Percentiles rank a stretch among this genome's conserved stretches.
Conservation (phyloP, 2,329 filamentous ascomycete genomes). For the Truncatella angustata region DNA sequence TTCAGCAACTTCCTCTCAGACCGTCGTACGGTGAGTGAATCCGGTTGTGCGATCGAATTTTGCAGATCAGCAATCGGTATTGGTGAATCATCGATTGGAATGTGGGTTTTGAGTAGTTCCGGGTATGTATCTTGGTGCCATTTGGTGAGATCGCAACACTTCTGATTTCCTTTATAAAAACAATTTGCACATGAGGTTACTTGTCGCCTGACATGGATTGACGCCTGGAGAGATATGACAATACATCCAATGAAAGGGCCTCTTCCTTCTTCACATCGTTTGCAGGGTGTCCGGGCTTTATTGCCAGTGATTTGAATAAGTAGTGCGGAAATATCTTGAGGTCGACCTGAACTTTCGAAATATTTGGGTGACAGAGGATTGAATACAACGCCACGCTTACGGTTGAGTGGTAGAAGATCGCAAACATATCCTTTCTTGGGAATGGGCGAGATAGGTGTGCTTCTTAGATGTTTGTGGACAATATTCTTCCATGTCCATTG, state of each 20-base stretch:
- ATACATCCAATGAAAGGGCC: conserved; percentile 18
- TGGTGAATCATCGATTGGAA: not conserved
- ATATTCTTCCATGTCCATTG: conserved; percentile 22
- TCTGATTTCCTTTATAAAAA: conserved; percentile 16
- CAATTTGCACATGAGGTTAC: conserved; percentile 19
- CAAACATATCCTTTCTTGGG: conserved; percentile 11
- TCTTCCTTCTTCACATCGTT: conserved; percentile 12
- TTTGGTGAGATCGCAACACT: conserved; percentile 12
- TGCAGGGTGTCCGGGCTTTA: conserved; percentile 9
- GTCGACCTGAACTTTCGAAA: conserved; percentile 10
- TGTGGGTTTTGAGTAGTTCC: not conserved
- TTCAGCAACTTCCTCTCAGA: too few relatives aligned
- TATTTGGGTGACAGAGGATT: conserved; percentile 11
- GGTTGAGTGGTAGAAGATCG: conserved; percentile 13
- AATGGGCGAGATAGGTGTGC: conserved; percentile 14
- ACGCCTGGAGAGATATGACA: conserved; percentile 13
- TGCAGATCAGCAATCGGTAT: not conserved
- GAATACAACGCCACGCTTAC: conserved; percentile 14
- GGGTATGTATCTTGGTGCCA: conserved; percentile 11
- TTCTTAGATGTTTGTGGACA: conserved; percentile 11
- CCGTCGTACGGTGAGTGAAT: too few relatives aligned
- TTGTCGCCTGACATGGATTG: conserved; percentile 10
- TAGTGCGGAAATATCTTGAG: conserved; percentile 17
- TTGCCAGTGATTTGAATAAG: conserved; percentile 17
- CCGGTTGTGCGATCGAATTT: too few relatives aligned